These are phyloP conservation scores for Casaregolazyma suthepensis DNA, from an alignment of 1,139 yeast genomes.

Conservation along the genomic window DNA sequence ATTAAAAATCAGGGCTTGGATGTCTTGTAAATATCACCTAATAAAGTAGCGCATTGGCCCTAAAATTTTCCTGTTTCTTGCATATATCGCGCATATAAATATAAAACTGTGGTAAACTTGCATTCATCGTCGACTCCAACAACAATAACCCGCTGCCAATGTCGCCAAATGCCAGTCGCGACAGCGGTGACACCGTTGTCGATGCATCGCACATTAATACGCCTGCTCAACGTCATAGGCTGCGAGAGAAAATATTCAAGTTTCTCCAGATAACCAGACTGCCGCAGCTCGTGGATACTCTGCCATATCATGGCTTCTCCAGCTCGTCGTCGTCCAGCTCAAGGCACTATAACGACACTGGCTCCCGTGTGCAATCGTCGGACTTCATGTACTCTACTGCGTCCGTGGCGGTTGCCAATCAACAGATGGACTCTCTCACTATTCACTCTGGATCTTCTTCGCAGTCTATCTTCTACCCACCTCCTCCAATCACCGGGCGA, in stretches of 20 bases:
- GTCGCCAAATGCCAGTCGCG: not conserved
- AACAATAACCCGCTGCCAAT: not conserved
- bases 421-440: not conserved
- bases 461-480: not conserved
- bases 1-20: not conserved
- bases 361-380: not conserved
- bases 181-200: not conserved
- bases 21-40: not conserved
- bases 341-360: not conserved
- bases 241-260: not conserved
- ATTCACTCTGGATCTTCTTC: conserved; percentile 6
- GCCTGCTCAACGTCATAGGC: not conserved
- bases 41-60: not conserved
- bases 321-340: not conserved
- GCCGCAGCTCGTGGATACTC: not conserved
- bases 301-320: not conserved
- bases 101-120: not conserved
- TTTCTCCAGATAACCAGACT: not conserved
- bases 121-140: not conserved
- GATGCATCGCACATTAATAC: not conserved
- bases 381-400: not conserved
- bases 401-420: conserved; percentile 4
- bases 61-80: not conserved
- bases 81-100: not conserved
- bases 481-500: not conserved